phyloP scores from a whole-genome alignment of 169 alveolate genomes.

The Plasmodium inui region DNA sequence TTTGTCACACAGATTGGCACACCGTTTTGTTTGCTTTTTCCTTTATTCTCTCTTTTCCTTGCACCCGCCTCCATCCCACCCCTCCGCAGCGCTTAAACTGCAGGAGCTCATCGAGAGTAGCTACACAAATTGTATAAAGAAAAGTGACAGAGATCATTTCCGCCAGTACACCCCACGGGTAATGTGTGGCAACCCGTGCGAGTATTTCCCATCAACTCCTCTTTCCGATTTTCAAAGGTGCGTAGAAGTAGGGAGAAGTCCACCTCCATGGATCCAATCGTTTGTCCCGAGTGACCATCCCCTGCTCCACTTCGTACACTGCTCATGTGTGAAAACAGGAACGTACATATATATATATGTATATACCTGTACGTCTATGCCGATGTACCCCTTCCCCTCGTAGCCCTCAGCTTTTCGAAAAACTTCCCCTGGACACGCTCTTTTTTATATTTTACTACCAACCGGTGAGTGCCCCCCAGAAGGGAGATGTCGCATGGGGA shows the following conservation, averaged over 20 bases:
- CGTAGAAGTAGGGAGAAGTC: neutral
- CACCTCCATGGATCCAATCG: neutral
- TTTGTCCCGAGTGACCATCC: neutral
- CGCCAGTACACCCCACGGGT: conserved; percentile 57
- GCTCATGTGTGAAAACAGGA: neutral
- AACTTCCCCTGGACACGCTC: conserved; percentile 78
- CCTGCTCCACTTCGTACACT: neutral
- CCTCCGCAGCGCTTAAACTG: conserved; percentile 34
- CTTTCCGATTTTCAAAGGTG: conserved; percentile 64
- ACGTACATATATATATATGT: neutral
- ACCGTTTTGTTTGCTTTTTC: neutral
- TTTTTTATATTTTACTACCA: conserved; percentile 81
- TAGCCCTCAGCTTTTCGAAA: conserved; percentile 68
- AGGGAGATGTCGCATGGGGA: neutral
- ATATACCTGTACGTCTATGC: neutral
- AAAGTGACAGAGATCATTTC: conserved; percentile 67
- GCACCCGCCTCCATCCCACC: neutral
- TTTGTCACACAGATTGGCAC: neutral
- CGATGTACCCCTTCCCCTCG: neutral
- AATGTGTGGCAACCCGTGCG: conserved; percentile 67
- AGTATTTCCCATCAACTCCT: conserved; percentile 55
- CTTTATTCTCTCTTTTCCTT: neutral
- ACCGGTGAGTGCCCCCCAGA: conserved; percentile 63
- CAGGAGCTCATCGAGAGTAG: conserved; percentile 57
- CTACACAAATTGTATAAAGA: conserved; percentile 62